Evolutionary conservation across 2,329 filamentous ascomycete species (phyloP).

Genomic region (Alternaria conjuncta): DNA sequence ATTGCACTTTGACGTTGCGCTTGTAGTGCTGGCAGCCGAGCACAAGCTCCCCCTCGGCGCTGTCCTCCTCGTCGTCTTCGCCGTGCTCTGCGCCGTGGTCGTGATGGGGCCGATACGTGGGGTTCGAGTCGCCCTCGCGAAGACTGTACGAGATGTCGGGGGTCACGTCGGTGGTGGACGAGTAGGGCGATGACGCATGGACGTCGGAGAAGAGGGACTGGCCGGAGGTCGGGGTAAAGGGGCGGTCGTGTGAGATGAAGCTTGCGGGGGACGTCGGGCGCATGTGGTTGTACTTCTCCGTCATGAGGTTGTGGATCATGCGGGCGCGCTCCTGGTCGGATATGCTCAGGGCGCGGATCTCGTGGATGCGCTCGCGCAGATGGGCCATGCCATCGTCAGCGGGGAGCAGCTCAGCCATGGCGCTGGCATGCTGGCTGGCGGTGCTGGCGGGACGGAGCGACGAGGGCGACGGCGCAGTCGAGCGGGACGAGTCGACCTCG

Average conservation of each 20-base stretch:
- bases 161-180: slow-evolving; percentile 42
- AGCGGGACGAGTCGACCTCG: slow-evolving; percentile 29
- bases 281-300: slow-evolving; percentile 52
- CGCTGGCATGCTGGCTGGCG: slow-evolving; percentile 30
- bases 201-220: slow-evolving; percentile 44
- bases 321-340: slow-evolving; percentile 58
- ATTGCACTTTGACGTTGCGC: slow-evolving; percentile 95
- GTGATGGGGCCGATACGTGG: slow-evolving; percentile 36
- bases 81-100: slow-evolving; percentile 46
- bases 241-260: slow-evolving; percentile 48
- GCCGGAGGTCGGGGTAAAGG: slow-evolving; percentile 46
- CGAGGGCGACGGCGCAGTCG: slow-evolving; percentile 30
- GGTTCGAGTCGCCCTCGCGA: slow-evolving; percentile 39
- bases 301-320: slow-evolving; percentile 58
- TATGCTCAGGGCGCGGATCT: slow-evolving; percentile 53
- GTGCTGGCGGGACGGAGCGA: slow-evolving; percentile 14
- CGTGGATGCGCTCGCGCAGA: slow-evolving; percentile 55
- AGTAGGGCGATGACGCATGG: slow-evolving; percentile 44
- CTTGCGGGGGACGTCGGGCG: slow-evolving; percentile 48
- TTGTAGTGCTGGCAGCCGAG: slow-evolving; percentile 93
- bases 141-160: slow-evolving; percentile 45
- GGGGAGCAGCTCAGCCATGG: slow-evolving; percentile 50
- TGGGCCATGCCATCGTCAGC: slow-evolving; percentile 59
- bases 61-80: slow-evolving; percentile 58
- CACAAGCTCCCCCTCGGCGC: slow-evolving; percentile 53